Percentiles rank a stretch among this genome's conserved stretches.
phyloP scores from a whole-genome alignment of 352 stramenopile genomes.

The Peronospora destructor region DNA sequence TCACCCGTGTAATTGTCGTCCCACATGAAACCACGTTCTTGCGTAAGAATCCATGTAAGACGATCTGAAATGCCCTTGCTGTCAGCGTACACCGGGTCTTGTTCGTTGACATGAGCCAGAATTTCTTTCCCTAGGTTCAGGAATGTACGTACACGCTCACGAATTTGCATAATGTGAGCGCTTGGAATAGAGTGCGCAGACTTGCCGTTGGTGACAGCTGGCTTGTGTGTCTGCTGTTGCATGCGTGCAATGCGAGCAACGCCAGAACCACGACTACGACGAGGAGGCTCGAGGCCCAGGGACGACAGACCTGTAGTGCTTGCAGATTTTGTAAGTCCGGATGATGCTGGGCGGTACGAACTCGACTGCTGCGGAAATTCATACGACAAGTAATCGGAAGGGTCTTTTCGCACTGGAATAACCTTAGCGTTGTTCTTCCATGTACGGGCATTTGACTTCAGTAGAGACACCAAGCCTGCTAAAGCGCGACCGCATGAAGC shows the following conservation, averaged over 20 bases:
- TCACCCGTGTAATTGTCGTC: constrained; percentile 96
- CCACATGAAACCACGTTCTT: constrained; percentile 98
- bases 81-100: constrained; percentile 74
- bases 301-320: constrained; percentile 83
- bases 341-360: constrained; percentile 32
- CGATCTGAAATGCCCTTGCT: constrained; percentile 89
- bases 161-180: constrained; percentile 86
- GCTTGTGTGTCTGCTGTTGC: constrained; percentile 66
- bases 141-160: constrained; percentile 92
- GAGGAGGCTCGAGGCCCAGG: constrained; percentile 61
- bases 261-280: constrained; percentile 71
- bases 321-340: constrained; percentile 78
- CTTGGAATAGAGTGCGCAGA: constrained; percentile 65
- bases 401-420: constrained; percentile 75
- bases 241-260: constrained; percentile 78
- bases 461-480: constrained; percentile 58
- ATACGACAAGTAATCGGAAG: constrained; percentile 79
- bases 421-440: constrained; percentile 82
- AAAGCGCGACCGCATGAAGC: constrained; percentile 55
- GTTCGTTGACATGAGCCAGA: constrained; percentile 67
- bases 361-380: constrained; percentile 63
- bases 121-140: constrained; percentile 90
- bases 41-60: constrained; percentile 94
- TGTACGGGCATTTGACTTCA: constrained; percentile 53
- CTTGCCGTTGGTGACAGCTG: constrained; percentile 45